These are phyloP conservation scores for Pontederia crassipes DNA, from an alignment of 176 grass and related monocot species.

Conservation along the genomic window DNA sequence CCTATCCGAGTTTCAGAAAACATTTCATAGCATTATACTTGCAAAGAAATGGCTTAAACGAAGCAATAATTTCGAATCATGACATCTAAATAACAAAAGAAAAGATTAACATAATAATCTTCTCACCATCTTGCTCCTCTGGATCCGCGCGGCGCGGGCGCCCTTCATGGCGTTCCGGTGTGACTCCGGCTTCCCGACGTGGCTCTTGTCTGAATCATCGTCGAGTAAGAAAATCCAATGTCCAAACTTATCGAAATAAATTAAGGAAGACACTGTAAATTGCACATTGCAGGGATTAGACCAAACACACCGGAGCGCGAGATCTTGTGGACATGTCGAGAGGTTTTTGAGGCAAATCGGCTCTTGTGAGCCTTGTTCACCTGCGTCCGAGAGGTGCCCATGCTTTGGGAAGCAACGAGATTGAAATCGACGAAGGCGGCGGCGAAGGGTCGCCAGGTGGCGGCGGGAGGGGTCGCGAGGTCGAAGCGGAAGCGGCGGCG, in stretches of 20 bases:
- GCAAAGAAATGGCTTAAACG: no score
- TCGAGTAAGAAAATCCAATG: background rate
- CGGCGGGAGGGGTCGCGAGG: no score
- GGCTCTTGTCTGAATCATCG: conserved; percentile 37
- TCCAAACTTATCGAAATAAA: background rate
- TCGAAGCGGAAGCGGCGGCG: no score
- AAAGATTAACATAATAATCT: background rate
- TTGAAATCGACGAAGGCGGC: no score
- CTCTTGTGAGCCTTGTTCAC: conserved; percentile 92
- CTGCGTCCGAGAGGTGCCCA: conserved; percentile 60
- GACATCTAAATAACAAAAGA: background rate
- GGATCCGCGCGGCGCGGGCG: conserved; percentile 56
- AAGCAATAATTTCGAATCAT: no score
- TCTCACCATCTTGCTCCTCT: conserved; percentile 73
- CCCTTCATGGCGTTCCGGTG: conserved; percentile 50
- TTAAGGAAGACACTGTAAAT: background rate
- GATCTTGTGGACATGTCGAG: conserved; percentile 64
- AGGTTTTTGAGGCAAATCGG: conserved; percentile 78
- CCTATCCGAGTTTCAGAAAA: no score
- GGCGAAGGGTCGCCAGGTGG: no score
- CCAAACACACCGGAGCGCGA: conserved; percentile 5
- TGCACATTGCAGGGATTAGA: no score
- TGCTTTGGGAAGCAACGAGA: background rate
- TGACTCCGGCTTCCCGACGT: conserved; percentile 39
- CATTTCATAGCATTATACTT: no score